Percentiles rank a stretch among this genome's conserved stretches.
Evolutionary conservation across 2,329 filamentous ascomycete species (phyloP).

Genomic region (Fusarium caatingaense): DNA sequence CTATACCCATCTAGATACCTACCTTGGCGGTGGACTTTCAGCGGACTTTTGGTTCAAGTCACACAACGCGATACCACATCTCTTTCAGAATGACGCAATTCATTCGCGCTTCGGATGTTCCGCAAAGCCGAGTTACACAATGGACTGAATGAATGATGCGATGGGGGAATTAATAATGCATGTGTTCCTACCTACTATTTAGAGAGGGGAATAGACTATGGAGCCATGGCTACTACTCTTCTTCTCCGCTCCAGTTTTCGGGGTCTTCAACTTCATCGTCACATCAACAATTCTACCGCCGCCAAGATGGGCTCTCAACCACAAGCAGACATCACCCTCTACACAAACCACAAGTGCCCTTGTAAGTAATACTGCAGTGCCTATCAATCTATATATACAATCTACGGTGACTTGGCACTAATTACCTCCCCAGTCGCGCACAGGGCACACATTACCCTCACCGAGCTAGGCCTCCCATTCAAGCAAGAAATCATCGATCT

Average conservation of each 20-base stretch:
- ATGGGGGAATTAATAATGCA: constrained; percentile 13
- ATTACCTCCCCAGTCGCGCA: constrained; percentile 64
- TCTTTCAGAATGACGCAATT: constrained; percentile 18
- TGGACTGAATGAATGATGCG: background rate
- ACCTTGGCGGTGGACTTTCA: too few species aligned
- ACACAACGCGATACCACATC: background rate
- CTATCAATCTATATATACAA: background rate
- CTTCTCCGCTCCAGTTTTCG: background rate
- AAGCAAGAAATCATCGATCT: constrained; percentile 81
- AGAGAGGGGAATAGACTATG: background rate
- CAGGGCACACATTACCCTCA: constrained; percentile 77
- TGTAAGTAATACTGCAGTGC: constrained; percentile 55
- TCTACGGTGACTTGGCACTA: background rate
- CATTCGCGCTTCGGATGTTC: constrained; percentile 16
- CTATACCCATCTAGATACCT: too few species aligned
- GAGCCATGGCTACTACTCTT: background rate
- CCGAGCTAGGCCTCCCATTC: constrained; percentile 73
- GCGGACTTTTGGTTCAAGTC: background rate
- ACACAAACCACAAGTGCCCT: constrained; percentile 77
- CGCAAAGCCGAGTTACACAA: constrained; percentile 8
- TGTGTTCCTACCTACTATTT: background rate
- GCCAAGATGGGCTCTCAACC: constrained; percentile 35
- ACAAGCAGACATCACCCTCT: constrained; percentile 65
- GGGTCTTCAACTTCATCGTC: background rate
- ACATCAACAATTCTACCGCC: constrained; percentile 3